A percentile compares a stretch with the other conserved stretches of the same genome.
phyloP scores from a whole-genome alignment of 495 filamentous ascomycete genomes.

The Diplogelasinospora grovesii region DNA sequence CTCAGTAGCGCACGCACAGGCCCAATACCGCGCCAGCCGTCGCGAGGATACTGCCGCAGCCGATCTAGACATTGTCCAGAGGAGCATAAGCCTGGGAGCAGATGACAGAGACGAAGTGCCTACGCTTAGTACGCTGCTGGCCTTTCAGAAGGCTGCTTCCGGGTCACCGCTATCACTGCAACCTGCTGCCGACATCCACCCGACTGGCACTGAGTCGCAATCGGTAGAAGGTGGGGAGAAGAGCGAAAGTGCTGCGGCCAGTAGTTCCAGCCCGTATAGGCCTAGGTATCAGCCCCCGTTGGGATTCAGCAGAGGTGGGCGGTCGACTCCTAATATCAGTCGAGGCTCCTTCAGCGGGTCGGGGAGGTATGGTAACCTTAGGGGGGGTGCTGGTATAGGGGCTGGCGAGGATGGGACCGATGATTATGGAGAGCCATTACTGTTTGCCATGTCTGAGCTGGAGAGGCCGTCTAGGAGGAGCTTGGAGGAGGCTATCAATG shows the following conservation, averaged over 20 bases:
- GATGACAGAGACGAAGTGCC: conserved; percentile 56
- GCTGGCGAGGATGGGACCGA: conserved; percentile 48
- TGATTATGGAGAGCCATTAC: conserved; percentile 73
- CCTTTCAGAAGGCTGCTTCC: conserved; percentile 27
- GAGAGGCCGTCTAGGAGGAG: conserved; percentile 61
- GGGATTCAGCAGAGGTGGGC: too few species aligned
- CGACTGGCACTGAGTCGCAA: conserved; percentile 23
- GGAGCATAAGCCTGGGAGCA: conserved; percentile 69
- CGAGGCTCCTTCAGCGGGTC: conserved; percentile 27
- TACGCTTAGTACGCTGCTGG: conserved; percentile 50
- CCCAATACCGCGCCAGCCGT: conserved; percentile 42
- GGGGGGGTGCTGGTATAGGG: conserved; percentile 32
- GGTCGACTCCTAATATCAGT: conserved; percentile 28
- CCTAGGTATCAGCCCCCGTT: too few species aligned
- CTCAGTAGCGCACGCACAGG: conserved; percentile 75
- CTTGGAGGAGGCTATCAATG: conserved; percentile 65
- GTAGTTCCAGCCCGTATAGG: too few species aligned
- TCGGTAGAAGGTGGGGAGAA: conserved; percentile 30
- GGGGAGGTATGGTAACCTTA: too few species aligned
- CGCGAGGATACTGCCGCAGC: too few species aligned
- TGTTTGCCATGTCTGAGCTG: conserved; percentile 87
- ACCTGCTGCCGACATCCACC: conserved; percentile 38
- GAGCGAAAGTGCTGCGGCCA: too few species aligned
- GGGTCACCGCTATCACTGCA: conserved; percentile 31
- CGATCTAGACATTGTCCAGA: conserved; percentile 55